Conservation (phyloP, 2,329 filamentous ascomycete genomes). For the Daldinia eschscholtzii region DNA sequence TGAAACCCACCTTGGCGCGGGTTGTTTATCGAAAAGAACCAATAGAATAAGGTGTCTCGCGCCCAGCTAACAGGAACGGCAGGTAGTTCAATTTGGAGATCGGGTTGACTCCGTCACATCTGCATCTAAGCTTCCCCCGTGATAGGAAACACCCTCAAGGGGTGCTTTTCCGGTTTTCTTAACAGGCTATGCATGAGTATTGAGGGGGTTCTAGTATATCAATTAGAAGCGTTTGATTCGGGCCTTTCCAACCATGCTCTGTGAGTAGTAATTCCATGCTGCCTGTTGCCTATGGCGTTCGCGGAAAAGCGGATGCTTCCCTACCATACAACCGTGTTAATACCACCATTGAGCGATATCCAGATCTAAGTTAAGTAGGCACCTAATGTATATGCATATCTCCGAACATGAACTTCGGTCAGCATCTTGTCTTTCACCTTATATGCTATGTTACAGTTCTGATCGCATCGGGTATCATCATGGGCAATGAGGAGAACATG, state of each 20-base stretch:
- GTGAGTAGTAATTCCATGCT: constrained; percentile 15
- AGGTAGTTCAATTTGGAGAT: constrained; percentile 30
- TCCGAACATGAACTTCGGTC: neutral
- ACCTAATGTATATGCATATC: neutral
- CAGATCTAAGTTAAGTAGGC: neutral
- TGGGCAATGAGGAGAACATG: constrained; percentile 1
- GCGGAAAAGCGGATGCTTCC: constrained; percentile 3
- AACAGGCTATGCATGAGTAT: neutral
- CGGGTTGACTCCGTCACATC: constrained; percentile 22
- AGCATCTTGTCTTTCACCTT: neutral
- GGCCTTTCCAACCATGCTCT: constrained; percentile 33
- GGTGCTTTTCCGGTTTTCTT: neutral
- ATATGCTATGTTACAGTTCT: neutral
- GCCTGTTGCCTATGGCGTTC: constrained; percentile 9
- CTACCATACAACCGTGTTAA: neutral
- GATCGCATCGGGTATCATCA: constrained; percentile 7
- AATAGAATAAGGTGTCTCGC: constrained; percentile 29
- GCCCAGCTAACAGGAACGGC: constrained; percentile 34
- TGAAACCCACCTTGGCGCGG: constrained; percentile 2
- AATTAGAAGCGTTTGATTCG: constrained; percentile 21
- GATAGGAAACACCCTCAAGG: constrained; percentile 23
- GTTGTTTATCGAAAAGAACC: constrained; percentile 11
- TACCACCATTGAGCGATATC: neutral
- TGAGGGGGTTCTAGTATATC: neutral
- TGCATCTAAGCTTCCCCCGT: constrained; percentile 26